These are phyloP conservation scores for Mycena haematopus DNA, from an alignment of 768 basidiomycete species.

Conservation along the genomic window DNA sequence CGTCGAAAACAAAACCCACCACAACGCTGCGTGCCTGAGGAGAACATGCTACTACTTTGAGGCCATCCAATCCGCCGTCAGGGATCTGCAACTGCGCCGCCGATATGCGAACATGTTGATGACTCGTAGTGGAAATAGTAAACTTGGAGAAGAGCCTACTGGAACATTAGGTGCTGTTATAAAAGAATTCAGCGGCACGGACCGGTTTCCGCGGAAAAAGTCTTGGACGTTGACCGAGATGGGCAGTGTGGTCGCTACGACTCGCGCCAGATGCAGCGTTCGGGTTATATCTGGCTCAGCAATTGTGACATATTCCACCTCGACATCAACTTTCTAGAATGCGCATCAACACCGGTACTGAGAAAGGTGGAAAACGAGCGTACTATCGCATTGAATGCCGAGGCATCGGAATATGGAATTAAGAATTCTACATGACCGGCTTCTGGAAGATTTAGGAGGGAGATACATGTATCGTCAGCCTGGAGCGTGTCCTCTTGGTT, in stretches of 20 bases:
- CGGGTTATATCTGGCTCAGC: conserved; percentile 60
- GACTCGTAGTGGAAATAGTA: conserved; percentile 81
- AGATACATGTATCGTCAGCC: conserved; percentile 49
- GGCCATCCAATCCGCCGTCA: conserved; percentile 48
- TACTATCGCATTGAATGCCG: conserved; percentile 67
- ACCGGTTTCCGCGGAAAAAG: conserved; percentile 90
- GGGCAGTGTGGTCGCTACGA: conserved; percentile 75
- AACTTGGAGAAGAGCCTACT: conserved; percentile 88
- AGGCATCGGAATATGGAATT: conserved; percentile 72
- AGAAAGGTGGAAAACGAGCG: conserved; percentile 29
- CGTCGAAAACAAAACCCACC: conserved; percentile 42
- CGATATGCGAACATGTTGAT: conserved; percentile 79
- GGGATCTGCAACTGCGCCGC: conserved; percentile 61
- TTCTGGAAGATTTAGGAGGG: conserved; percentile 54
- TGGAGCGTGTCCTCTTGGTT: conserved; percentile 38
- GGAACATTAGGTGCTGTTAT: not conserved
- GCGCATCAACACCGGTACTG: not conserved
- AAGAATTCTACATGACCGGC: conserved; percentile 54
- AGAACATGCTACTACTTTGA: conserved; percentile 59
- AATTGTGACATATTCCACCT: conserved; percentile 71
- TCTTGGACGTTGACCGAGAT: conserved; percentile 95
- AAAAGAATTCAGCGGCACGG: conserved; percentile 23
- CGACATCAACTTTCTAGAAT: conserved; percentile 68
- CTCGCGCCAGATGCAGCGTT: conserved; percentile 57
- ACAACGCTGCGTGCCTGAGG: conserved; percentile 53